Conservation (phyloP, 169 alveolate genomes). For the Eimeria zaria region DNA sequence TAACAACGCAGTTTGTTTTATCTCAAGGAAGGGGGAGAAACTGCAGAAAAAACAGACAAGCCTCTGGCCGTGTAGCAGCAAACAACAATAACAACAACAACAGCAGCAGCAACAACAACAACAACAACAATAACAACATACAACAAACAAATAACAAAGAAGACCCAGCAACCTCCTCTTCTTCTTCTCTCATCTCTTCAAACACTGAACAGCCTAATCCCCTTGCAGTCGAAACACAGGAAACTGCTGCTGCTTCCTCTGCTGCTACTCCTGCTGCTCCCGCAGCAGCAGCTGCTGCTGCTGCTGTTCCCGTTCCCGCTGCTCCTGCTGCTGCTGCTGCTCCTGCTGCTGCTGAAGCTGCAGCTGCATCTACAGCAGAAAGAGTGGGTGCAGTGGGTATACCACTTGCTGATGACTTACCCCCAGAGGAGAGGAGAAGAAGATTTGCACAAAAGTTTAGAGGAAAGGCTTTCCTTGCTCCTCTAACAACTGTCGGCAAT, state of each 20-base stretch:
- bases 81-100: too few species aligned
- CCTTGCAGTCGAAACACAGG: not conserved
- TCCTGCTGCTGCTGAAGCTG: not conserved
- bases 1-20: not conserved
- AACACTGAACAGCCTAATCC: not conserved
- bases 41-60: not conserved
- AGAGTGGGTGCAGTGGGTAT: constrained; percentile 36
- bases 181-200: not conserved
- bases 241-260: not conserved
- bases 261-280: not conserved
- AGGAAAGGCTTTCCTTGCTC: constrained; percentile 86
- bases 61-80: too few species aligned
- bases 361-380: not conserved
- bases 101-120: not conserved
- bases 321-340: not conserved
- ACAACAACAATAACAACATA: not conserved
- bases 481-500: constrained; percentile 91
- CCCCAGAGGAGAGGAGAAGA: not conserved
- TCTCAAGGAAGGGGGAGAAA: not conserved
- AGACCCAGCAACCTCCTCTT: not conserved
- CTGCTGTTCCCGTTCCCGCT: not conserved
- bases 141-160: not conserved
- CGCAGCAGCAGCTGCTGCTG: not conserved
- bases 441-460: not conserved
- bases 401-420: not conserved